Percentiles rank a stretch among this genome's conserved stretches.
Conservation (phyloP, 768 basidiomycete genomes). For the Rhizopogon vesiculosus region DNA sequence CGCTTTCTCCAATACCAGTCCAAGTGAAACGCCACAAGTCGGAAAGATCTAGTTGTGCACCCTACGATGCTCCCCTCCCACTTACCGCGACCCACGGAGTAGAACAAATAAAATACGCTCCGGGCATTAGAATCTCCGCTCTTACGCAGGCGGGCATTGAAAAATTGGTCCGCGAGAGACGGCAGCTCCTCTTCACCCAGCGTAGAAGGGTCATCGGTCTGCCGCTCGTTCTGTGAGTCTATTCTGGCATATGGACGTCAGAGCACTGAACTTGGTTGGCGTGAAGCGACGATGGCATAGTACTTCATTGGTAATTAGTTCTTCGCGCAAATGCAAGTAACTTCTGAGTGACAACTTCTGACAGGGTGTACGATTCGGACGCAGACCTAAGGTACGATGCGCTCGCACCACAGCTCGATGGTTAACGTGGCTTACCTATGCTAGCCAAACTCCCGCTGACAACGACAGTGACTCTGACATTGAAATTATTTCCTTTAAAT, state of each 20-base stretch:
- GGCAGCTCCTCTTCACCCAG: slow-evolving; percentile 12
- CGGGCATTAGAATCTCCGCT: slow-evolving; percentile 6
- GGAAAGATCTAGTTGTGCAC: slow-evolving; percentile 7
- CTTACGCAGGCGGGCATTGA: slow-evolving; percentile 9
- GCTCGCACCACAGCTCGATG: not conserved
- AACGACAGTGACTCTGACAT: slow-evolving; percentile 8
- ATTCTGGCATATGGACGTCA: not conserved
- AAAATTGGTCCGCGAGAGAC: slow-evolving; percentile 14
- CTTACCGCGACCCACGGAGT: slow-evolving; percentile 19
- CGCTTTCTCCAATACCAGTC: not conserved
- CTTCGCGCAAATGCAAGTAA: not conserved
- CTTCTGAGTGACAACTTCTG: not conserved
- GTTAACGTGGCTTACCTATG: not conserved
- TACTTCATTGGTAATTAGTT: slow-evolving; percentile 23
- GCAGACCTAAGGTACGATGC: not conserved
- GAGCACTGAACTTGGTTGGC: slow-evolving; percentile 4
- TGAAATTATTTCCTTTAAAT: slow-evolving; percentile 7
- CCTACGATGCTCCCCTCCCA: slow-evolving; percentile 11
- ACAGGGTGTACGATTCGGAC: not conserved
- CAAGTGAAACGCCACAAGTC: slow-evolving; percentile 17
- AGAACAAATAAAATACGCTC: slow-evolving; percentile 19
- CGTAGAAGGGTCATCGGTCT: slow-evolving; percentile 19
- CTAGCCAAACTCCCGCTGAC: not conserved
- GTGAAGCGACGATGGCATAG: slow-evolving; percentile 23
- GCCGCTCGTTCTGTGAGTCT: slow-evolving; percentile 22